A percentile compares a stretch with the other conserved stretches of the same genome.
phyloP scores from a whole-genome alignment of 2,329 filamentous ascomycete genomes.

The Didymella lethalis region DNA sequence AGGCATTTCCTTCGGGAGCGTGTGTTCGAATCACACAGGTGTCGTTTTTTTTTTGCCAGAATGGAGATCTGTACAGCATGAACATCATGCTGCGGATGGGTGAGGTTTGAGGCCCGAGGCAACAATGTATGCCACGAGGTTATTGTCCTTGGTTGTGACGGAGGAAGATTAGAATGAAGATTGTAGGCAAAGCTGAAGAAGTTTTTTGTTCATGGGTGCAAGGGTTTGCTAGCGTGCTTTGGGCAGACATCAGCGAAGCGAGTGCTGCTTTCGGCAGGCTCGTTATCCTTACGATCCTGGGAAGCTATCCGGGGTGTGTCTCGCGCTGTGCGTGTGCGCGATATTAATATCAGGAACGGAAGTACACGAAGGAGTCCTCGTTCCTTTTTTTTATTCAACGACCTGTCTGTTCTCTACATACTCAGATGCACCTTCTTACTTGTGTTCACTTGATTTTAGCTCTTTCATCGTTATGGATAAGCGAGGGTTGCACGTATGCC shows the following conservation, averaged over 20 bases:
- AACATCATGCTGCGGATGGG: neutral
- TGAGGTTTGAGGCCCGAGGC: neutral
- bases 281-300: neutral
- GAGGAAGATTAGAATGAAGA: too few relatives aligned
- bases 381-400: too few relatives aligned
- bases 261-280: neutral
- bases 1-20: slow-evolving; percentile 40
- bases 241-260: neutral
- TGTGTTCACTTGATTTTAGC: too few relatives aligned
- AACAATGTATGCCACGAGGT: too few relatives aligned
- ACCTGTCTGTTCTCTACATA: too few relatives aligned
- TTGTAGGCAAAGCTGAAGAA: neutral
- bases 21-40: slow-evolving; percentile 43
- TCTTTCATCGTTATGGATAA: too few relatives aligned
- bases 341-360: too few relatives aligned
- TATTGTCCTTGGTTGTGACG: neutral
- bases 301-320: too few relatives aligned
- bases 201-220: neutral
- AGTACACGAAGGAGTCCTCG: too few relatives aligned
- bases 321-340: too few relatives aligned
- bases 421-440: too few relatives aligned
- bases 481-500: too few relatives aligned
- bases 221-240: slow-evolving; percentile 1
- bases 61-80: neutral
- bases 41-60: slow-evolving; percentile 25